Evolutionary conservation across 2,329 filamentous ascomycete species (phyloP).

Genomic region (Trichoderma sp.): DNA sequence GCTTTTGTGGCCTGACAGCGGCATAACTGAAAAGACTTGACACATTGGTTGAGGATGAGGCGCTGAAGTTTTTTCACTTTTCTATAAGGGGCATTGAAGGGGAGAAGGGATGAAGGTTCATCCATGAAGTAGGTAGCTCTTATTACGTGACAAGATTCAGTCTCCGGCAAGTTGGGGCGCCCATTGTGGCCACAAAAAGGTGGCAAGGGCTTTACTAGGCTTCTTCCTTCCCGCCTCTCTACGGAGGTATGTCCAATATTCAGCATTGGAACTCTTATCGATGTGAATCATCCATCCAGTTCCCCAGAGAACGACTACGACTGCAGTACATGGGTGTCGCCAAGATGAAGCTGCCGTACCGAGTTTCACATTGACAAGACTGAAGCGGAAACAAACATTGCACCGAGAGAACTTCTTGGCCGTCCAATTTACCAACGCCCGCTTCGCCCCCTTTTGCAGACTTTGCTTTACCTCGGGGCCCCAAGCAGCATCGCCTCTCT

Average conservation of each 20-base stretch:
- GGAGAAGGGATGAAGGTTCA: neutral
- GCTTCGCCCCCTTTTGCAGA: neutral
- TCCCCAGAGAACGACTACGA: neutral
- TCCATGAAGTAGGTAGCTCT: neutral
- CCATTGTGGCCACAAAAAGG: neutral
- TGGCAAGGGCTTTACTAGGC: neutral
- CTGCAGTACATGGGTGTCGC: neutral
- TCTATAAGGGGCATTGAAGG: neutral
- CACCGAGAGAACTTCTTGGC: neutral
- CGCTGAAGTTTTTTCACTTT: neutral
- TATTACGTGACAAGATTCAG: neutral
- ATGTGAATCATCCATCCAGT: neutral
- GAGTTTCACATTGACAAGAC: slow-evolving; percentile 1
- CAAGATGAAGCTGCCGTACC: neutral
- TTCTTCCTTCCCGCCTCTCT: neutral
- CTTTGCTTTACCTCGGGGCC: neutral
- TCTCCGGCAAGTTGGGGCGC: neutral
- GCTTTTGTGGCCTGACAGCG: slow-evolving; percentile 9
- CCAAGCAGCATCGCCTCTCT: neutral
- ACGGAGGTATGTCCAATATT: neutral
- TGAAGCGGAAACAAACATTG: neutral
- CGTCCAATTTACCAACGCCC: neutral
- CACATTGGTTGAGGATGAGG: neutral
- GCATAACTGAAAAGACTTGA: neutral
- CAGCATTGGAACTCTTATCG: too few relatives aligned